phyloP scores from a whole-genome alignment of 148 eudicot species.

The Vaccinium darrowii region DNA sequence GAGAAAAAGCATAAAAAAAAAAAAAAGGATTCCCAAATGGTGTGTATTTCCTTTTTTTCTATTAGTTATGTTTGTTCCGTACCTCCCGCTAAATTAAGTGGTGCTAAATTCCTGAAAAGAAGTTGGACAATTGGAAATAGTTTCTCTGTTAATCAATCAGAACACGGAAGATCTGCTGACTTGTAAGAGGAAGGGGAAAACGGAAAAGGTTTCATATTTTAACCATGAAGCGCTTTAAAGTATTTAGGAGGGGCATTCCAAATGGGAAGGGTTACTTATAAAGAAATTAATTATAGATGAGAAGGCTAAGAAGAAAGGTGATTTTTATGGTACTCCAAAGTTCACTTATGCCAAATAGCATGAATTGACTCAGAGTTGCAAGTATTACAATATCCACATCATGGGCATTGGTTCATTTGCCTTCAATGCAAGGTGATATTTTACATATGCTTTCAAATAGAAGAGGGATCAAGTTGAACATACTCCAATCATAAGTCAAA shows the following conservation, averaged over 20 bases:
- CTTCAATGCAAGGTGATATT: neutral
- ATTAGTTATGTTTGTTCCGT: too few species aligned
- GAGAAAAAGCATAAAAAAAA: too few species aligned
- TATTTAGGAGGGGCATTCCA: neutral
- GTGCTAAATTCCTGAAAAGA: neutral
- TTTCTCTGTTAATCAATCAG: neutral
- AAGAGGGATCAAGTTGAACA: neutral
- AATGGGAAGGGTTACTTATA: neutral
- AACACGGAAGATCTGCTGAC: neutral
- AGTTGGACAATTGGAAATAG: neutral
- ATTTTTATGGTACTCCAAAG: neutral
- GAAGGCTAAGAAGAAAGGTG: neutral
- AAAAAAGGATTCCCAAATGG: too few species aligned
- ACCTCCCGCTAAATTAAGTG: too few species aligned
- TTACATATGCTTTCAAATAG: neutral
- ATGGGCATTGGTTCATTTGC: neutral
- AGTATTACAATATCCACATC: neutral
- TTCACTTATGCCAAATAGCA: neutral
- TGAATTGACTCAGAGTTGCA: neutral
- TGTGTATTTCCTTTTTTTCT: too few species aligned
- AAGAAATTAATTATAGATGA: neutral
- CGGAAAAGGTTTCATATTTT: neutral
- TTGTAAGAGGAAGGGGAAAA: neutral
- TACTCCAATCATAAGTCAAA: neutral
- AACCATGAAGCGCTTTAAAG: neutral